Percentiles rank a stretch among this genome's conserved stretches.
phyloP scores from a whole-genome alignment of 2,329 filamentous ascomycete species.

The Fusarium musae region DNA sequence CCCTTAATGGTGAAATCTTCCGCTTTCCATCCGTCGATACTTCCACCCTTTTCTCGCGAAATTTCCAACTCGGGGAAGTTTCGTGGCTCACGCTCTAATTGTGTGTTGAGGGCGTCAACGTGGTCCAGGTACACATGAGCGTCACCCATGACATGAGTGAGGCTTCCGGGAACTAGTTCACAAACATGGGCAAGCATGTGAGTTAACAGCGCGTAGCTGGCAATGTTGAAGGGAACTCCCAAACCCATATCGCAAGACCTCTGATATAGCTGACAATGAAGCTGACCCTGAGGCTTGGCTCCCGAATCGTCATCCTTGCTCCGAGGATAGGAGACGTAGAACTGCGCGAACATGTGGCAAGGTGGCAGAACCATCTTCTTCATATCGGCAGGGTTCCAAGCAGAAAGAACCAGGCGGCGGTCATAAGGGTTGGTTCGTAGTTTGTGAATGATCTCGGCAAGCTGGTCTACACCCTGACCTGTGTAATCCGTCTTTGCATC shows the following conservation, averaged over 20 bases:
- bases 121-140: conserved; percentile 97
- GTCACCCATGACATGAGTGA: conserved; percentile 97
- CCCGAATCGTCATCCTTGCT: conserved; percentile 43
- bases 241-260: conserved; percentile 96
- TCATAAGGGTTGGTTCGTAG: conserved; percentile 87
- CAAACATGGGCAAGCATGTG: conserved; percentile 94
- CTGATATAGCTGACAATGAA: conserved; percentile 94
- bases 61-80: conserved; percentile 85
- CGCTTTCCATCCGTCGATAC: conserved; percentile 88
- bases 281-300: conserved; percentile 68
- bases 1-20: conserved; percentile 90
- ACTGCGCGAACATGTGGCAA: conserved; percentile 98
- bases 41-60: conserved; percentile 71
- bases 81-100: conserved; percentile 82
- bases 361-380: conserved; percentile 91
- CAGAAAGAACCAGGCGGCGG: conserved; percentile 86
- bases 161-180: conserved; percentile 82
- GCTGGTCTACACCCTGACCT: conserved; percentile 90
- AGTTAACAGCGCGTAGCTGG: conserved; percentile 90
- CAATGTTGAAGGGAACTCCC: conserved; percentile 97
- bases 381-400: conserved; percentile 93
- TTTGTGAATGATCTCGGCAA: conserved; percentile 90
- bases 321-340: conserved; percentile 83
- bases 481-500: conserved; percentile 84
- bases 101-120: conserved; percentile 83